These are phyloP conservation scores for Penicillium corylophilum DNA, from an alignment of 2,329 filamentous ascomycete genomes.

Conservation along the genomic window DNA sequence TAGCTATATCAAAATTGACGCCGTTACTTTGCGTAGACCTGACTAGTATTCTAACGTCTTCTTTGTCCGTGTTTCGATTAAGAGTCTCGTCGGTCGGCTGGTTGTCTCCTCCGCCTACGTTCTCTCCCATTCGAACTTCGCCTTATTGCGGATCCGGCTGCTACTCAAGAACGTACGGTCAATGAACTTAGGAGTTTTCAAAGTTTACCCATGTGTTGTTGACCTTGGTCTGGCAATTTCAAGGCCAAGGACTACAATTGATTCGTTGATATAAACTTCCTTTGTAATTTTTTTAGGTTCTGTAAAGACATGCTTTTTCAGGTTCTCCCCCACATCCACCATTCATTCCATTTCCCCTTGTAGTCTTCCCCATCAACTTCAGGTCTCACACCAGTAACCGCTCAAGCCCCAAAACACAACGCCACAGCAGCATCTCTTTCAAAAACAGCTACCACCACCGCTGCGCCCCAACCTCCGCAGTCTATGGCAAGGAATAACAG, in stretches of 20 bases:
- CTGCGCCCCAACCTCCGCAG: conserved; percentile 6
- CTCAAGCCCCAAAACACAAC: neutral
- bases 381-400: neutral
- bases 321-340: conserved; percentile 9
- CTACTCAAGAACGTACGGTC: no score
- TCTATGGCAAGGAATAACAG: conserved; percentile 15
- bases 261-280: conserved; percentile 13
- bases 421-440: neutral
- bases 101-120: conserved; percentile 1
- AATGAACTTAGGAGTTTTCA: no score
- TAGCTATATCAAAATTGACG: conserved; percentile 4
- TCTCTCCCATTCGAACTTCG: conserved; percentile 3
- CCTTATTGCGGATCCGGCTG: conserved; percentile 1
- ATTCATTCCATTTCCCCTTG: neutral
- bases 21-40: conserved; percentile 1
- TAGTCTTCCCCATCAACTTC: neutral
- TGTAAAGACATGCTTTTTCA: conserved; percentile 25
- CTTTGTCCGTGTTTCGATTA: neutral
- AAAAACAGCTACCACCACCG: neutral
- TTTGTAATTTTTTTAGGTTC: conserved; percentile 26
- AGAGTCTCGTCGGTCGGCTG: neutral
- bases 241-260: no score
- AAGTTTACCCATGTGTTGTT: no score
- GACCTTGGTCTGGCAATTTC: no score
- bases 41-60: neutral